Base-by-base conservation (phyloP, 108 stramenopile genomes). In the Cyclotella atomus region DNA sequence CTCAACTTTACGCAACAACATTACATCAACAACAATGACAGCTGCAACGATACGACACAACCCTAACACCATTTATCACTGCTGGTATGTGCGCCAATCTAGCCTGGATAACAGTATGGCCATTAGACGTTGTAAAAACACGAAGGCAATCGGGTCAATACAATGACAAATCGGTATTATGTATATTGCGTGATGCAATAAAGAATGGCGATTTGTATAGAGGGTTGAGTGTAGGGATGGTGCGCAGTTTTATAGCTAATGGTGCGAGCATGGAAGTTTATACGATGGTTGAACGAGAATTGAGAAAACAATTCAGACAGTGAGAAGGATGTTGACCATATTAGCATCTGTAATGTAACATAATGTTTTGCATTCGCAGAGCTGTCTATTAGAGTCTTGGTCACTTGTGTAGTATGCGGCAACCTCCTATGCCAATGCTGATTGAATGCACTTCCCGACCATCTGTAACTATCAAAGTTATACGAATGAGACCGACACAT, bases 81-180 rank as follows among this genome's bases (percentile, higher is more conserved):
- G 94, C 91, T 23, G 94, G 90, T 0, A 79, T 93, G 19, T 95
- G 94, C 66, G 82, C 87, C 9, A 92, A 90, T 60, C 28, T 91
- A 38, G 91, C 91, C 3, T 95, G 94, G 94, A 29, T 92, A 15
- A 92, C 90, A 1, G 52, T 91, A 9, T 95, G 91, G 91, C 94
- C 94, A 4, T 50, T 83, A 10, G 94, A 95, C 71, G 91, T 95
- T 1, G 70, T 91, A 55, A 95, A 95, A 53, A 89, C 88, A 15
- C 83, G 83, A 62, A 36, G 82, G 30, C 94, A 95, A 65, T 75
- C 71, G n/a, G 94, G 94, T 14, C 85, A 83, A 34, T 92, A 81
- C 75, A 82, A 83, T 33, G 77, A 53, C 27, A 64, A 50, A 30
- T 62, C 61, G 17, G 15, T 71, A 17, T 24, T 72, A 0, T 63